phyloP scores from a whole-genome alignment of 768 basidiomycete species.

The Collybiopsis confluens region DNA sequence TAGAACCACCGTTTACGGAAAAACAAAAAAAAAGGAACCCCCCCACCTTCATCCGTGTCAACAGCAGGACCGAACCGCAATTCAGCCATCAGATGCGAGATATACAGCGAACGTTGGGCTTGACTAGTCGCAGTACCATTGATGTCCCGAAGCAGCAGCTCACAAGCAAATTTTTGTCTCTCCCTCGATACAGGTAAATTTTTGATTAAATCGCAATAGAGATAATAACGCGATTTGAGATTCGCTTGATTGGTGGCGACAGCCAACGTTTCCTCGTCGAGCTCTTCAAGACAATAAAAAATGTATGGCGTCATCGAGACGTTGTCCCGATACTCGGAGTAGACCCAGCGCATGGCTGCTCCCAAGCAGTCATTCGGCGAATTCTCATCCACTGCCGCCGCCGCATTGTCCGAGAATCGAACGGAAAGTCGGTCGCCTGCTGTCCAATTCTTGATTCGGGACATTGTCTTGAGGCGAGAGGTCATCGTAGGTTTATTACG shows the following conservation, averaged over 20 bases:
- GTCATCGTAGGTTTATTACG: background rate
- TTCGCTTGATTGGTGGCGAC: background rate
- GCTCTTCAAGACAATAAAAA: background rate
- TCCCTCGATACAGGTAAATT: background rate
- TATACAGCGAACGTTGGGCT: background rate
- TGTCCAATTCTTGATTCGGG: slow-evolving; percentile 1
- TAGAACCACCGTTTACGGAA: background rate
- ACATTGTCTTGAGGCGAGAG: background rate
- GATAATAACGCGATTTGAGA: background rate
- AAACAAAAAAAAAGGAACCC: background rate
- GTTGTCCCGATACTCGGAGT: background rate
- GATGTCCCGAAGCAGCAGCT: background rate
- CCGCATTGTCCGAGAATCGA: background rate
- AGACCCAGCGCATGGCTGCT: background rate
- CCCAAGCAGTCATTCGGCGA: background rate
- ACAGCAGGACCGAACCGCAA: background rate
- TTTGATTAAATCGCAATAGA: background rate
- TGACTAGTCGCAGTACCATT: background rate
- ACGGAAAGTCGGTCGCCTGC: background rate
- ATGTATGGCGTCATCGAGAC: background rate
- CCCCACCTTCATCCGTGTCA: background rate
- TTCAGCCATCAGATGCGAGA: background rate
- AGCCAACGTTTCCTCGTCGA: background rate
- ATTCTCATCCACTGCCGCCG: background rate
- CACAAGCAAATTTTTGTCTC: background rate